These are phyloP conservation scores for Bonia amplexicaulis DNA, from an alignment of 176 grass and related monocot species.

Conservation along the genomic window DNA sequence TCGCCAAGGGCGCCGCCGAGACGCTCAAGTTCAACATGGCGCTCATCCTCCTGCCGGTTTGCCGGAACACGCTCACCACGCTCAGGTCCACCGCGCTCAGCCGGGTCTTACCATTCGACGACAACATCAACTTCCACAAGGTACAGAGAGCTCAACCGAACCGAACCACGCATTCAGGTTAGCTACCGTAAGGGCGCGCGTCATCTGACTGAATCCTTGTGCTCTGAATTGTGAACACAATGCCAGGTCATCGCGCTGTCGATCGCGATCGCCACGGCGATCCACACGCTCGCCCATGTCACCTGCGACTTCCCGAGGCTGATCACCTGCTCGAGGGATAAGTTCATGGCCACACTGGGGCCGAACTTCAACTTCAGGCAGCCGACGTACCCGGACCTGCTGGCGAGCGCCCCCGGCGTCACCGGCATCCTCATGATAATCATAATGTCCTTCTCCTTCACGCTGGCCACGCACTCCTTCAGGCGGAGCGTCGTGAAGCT, in stretches of 20 bases:
- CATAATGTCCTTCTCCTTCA: constrained; percentile 97
- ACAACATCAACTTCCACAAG: constrained; percentile 99
- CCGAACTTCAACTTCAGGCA: constrained; percentile 65
- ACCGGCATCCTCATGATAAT: constrained; percentile 94
- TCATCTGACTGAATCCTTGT: background rate
- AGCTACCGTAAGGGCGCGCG: background rate
- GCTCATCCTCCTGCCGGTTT: constrained; percentile 88
- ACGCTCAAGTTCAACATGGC: constrained; percentile 96
- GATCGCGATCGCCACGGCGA: constrained; percentile 55
- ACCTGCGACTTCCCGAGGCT: constrained; percentile 93
- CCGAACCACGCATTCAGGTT: background rate
- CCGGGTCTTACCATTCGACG: constrained; percentile 78
- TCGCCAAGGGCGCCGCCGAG: constrained; percentile 93
- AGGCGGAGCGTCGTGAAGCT: constrained; percentile 86
- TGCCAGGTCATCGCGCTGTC: constrained; percentile 51
- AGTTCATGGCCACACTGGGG: constrained; percentile 62
- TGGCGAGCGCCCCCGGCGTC: constrained; percentile 63
- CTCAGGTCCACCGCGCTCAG: constrained; percentile 67
- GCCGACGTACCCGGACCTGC: constrained; percentile 68
- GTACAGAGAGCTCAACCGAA: constrained; percentile 21
- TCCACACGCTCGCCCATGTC: constrained; percentile 73
- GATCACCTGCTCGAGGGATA: constrained; percentile 53
- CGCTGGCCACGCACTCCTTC: constrained; percentile 81
- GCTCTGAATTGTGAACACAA: background rate
- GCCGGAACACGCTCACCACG: constrained; percentile 86